Base-by-base conservation (phyloP, 495 filamentous ascomycete species). In the Staphylotrichum tortipilum region DNA sequence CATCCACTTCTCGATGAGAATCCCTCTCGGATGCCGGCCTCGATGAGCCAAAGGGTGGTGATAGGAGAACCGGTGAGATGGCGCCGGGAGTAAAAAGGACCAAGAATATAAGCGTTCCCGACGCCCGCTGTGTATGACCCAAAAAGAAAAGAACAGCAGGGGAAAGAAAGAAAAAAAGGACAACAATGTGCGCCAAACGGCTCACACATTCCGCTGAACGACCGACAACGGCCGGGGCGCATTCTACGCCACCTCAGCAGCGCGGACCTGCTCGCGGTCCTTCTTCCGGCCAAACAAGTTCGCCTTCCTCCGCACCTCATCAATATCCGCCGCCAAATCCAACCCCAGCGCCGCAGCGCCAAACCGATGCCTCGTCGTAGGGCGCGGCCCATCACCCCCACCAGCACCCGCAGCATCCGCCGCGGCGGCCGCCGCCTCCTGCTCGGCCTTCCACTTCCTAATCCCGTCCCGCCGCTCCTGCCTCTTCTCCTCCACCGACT, bases 401-500 rank as follows among this genome's bases (percentile, higher is more conserved):
- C n/a, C n/a, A n/a, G n/a, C n/a, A n/a, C n/a, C n/a, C n/a, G n/a
- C n/a, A n/a, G n/a, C n/a, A n/a, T n/a, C 37, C 42, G 22, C 41
- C 15, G 47, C 50, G 44, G 47, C 45, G 15, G 58, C 59, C 3
- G 58, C 54, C 3, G 62, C 61, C 39, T 74, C 70, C 23, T 68
- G 67, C 50, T 72, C 63, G 12, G 66, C 67, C 49, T 69, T 68
- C 63, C 63, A 66, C 46, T 64, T 62, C 3, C 62, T 55, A n/a
- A 68, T 60, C 18, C 59, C 66, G 30, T 68, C 68, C 38, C 82
- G 70, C 36, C 83, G 72, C 60, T 85, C 78, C 44, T 72, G 68
- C 35, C 83, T 68, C 42, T 76, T 72, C 55, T 73, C 71, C 50
- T 87, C 84, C 48, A 87, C 77, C 0, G 68, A 67, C 33, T 82